phyloP scores from a whole-genome alignment of 1,284 basidiomycete genomes.

The Leucoagaricus sp. region DNA sequence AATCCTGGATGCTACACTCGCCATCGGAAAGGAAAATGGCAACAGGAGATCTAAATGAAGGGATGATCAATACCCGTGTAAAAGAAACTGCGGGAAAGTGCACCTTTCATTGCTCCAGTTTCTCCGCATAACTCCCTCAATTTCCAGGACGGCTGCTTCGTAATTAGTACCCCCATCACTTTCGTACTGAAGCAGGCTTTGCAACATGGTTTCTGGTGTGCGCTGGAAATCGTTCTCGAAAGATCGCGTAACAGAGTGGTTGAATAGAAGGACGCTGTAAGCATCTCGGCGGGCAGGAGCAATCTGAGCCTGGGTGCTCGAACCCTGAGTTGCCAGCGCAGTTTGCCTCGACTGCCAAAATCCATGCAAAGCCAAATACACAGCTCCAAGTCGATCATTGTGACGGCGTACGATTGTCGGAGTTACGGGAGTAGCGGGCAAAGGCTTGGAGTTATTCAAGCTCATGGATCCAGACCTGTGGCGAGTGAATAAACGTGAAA shows the following conservation, averaged over 20 bases:
- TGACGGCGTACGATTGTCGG: slow-evolving; percentile 34
- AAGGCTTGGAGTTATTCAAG: slow-evolving; percentile 40
- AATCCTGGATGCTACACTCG: slow-evolving; percentile 44
- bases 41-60: slow-evolving; percentile 47
- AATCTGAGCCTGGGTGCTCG: neutral
- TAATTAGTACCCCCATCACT: slow-evolving; percentile 51
- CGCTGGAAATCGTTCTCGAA: slow-evolving; percentile 52
- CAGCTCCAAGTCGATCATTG: slow-evolving; percentile 59
- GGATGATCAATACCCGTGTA: neutral
- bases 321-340: slow-evolving; percentile 26
- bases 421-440: slow-evolving; percentile 46
- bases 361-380: slow-evolving; percentile 51
- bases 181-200: slow-evolving; percentile 34
- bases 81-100: neutral
- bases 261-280: slow-evolving; percentile 59
- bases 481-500: neutral
- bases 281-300: slow-evolving; percentile 47
- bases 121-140: slow-evolving; percentile 42
- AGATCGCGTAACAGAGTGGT: slow-evolving; percentile 27
- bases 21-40: slow-evolving; percentile 69
- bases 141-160: slow-evolving; percentile 38
- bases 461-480: slow-evolving; percentile 58
- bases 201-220: slow-evolving; percentile 47
- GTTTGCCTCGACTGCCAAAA: slow-evolving; percentile 58
- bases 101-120: slow-evolving; percentile 61